Evolutionary conservation across 768 basidiomycete genomes (phyloP).

Genomic region (Serendipita sp.): DNA sequence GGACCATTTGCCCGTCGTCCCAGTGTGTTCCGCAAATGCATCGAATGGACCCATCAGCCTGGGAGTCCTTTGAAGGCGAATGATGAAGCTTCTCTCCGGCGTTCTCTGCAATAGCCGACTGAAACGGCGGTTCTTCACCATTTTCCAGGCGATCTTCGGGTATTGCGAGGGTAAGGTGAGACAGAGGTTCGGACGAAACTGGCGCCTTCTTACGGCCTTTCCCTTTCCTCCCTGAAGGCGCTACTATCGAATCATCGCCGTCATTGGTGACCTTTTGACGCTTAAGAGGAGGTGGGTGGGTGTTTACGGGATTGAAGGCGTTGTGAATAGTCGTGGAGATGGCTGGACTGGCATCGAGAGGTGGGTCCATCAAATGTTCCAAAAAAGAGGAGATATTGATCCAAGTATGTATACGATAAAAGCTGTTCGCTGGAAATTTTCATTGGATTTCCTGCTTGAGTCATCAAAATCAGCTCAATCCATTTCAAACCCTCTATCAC

Average conservation of each 20-base stretch:
- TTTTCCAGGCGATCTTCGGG: background rate
- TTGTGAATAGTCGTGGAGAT: no score
- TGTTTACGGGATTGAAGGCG: no score
- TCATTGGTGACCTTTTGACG: background rate
- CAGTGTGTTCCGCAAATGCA: conserved; percentile 4
- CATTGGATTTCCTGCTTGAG: no score
- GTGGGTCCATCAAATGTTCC: no score
- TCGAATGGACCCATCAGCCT: background rate
- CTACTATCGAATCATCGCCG: background rate
- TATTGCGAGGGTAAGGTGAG: background rate
- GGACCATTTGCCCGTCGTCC: conserved; percentile 76
- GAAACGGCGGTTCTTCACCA: background rate
- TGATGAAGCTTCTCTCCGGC: background rate
- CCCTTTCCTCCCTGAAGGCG: background rate
- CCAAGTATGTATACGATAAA: no score
- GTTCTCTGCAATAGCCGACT: background rate
- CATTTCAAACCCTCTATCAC: no score
- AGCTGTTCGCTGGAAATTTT: no score
- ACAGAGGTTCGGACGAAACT: background rate
- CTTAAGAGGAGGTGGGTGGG: background rate
- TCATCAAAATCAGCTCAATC: no score
- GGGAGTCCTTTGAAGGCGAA: conserved; percentile 3
- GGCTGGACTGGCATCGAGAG: no score
- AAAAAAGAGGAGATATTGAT: no score
- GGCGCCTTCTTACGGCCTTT: background rate